Percentiles rank a stretch among this genome's conserved stretches.
Conservation (phyloP, 2,329 filamentous ascomycete species). For the Elsinoe perseae region DNA sequence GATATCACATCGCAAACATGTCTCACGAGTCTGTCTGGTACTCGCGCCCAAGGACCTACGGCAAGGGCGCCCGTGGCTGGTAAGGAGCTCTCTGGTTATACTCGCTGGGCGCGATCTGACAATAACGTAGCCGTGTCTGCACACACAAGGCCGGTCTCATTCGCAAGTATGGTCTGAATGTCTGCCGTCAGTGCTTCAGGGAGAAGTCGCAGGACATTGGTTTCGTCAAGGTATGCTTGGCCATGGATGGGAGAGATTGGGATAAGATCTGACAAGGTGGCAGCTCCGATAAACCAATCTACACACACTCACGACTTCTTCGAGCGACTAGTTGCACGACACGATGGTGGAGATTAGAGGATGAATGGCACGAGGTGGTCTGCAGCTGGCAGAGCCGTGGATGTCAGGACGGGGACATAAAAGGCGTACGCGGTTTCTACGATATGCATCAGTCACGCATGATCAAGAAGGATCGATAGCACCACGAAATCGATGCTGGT, state of each 20-base stretch:
- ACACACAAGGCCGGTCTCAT: conserved; percentile 98
- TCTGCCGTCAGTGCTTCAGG: conserved; percentile 65
- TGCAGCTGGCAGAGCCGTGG: background rate
- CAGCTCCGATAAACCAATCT: conserved; percentile 30
- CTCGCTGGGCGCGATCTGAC: conserved; percentile 21
- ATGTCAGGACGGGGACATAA: background rate
- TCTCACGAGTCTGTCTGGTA: conserved; percentile 98
- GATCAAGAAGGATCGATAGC: conserved; percentile 6
- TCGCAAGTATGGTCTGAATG: conserved; percentile 97
- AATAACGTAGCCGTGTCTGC: conserved; percentile 61
- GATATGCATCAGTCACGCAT: conserved; percentile 14
- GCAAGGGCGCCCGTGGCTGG: conserved; percentile 92
- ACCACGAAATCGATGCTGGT: conserved; percentile 11
- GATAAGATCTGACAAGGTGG: background rate
- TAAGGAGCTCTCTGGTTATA: conserved; percentile 46
- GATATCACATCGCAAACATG: conserved; percentile 53
- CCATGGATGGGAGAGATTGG: background rate
- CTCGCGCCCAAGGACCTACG: conserved; percentile 93
- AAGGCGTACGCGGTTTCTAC: conserved; percentile 2
- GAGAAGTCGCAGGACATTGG: conserved; percentile 62
- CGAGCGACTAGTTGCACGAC: background rate
- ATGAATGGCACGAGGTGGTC: background rate
- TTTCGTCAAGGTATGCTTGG: conserved; percentile 54
- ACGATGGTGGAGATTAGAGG: background rate
- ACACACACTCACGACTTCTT: background rate